These are phyloP conservation scores for Polychaeton citri DNA, from an alignment of 2,329 filamentous ascomycete species.

Conservation along the genomic window DNA sequence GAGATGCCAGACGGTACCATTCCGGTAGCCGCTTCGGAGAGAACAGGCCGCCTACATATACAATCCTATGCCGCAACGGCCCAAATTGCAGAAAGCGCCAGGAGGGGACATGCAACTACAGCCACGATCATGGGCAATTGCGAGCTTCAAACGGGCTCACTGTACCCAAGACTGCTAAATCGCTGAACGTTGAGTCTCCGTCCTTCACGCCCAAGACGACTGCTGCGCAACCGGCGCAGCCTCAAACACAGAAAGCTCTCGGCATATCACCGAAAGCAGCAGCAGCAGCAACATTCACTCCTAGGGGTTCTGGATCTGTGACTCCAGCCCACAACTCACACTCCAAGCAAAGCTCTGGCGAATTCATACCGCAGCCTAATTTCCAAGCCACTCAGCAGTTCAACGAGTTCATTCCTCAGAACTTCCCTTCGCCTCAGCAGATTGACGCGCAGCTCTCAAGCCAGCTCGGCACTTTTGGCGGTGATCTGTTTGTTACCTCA, in stretches of 20 bases:
- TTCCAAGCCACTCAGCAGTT: slow-evolving; percentile 33
- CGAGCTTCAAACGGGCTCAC: slow-evolving; percentile 14
- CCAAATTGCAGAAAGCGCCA: slow-evolving; percentile 21
- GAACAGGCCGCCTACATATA: slow-evolving; percentile 16
- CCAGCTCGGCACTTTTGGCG: slow-evolving; percentile 22
- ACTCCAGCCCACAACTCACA: slow-evolving; percentile 27
- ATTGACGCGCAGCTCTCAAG: slow-evolving; percentile 14
- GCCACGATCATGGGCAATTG: slow-evolving; percentile 18
- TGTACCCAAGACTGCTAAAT: slow-evolving; percentile 34
- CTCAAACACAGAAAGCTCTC: slow-evolving; percentile 44
- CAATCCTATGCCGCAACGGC: slow-evolving; percentile 19
- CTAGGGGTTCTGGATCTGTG: slow-evolving; percentile 36
- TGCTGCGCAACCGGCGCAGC: slow-evolving; percentile 28
- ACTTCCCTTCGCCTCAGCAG: slow-evolving; percentile 38
- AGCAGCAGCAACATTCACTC: slow-evolving; percentile 77
- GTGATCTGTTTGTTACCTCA: slow-evolving; percentile 29
- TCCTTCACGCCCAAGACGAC: slow-evolving; percentile 43
- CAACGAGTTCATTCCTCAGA: slow-evolving; percentile 42
- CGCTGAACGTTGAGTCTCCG: slow-evolving; percentile 87
- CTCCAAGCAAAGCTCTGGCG: slow-evolving; percentile 31
- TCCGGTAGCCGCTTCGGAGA: slow-evolving; percentile 11
- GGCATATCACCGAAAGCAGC: slow-evolving; percentile 80
- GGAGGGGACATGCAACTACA: slow-evolving; percentile 22
- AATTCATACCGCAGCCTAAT: slow-evolving; percentile 23
- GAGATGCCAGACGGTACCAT: slow-evolving; percentile 15